Evolutionary conservation across 2,329 filamentous ascomycete genomes (phyloP).

Genomic region (Zymoseptoria crescenta): DNA sequence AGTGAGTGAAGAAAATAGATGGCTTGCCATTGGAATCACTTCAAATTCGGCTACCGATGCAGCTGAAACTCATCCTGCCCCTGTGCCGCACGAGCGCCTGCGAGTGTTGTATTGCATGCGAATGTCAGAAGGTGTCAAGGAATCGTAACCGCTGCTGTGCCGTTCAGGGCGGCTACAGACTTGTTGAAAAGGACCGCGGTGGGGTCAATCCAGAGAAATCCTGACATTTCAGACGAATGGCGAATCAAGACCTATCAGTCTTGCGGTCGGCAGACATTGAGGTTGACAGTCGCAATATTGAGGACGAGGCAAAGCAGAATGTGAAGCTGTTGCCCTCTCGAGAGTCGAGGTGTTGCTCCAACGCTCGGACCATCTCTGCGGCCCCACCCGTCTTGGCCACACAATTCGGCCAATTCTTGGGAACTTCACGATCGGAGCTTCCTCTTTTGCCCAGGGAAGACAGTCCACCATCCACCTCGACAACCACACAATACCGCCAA

Average conservation of each 20-base stretch:
- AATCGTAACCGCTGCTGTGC: slow-evolving; percentile 15
- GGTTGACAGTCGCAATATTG: neutral
- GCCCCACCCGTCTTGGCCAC: neutral
- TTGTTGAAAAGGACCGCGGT: neutral
- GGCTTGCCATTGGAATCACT: slow-evolving; percentile 9
- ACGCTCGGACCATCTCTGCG: neutral
- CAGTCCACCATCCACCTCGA: slow-evolving; percentile 3
- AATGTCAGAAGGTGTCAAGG: neutral
- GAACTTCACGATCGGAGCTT: neutral
- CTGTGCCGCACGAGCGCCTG: slow-evolving; percentile 6
- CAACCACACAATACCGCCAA: slow-evolving; percentile 29
- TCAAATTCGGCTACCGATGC: neutral
- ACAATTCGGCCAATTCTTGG: neutral
- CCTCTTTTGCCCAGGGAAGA: neutral
- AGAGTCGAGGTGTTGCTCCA: neutral
- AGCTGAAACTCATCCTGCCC: slow-evolving; percentile 9
- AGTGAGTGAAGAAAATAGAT: slow-evolving; percentile 4
- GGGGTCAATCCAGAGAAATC: neutral
- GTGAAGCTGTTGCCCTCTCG: neutral
- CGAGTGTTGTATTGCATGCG: neutral
- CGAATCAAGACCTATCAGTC: neutral
- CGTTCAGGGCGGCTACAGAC: slow-evolving; percentile 6
- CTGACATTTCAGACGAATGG: neutral
- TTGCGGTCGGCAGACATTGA: neutral
- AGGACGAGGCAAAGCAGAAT: neutral